Conservation (phyloP, 257 asterid genomes). For the Lavandula angustifolia region DNA sequence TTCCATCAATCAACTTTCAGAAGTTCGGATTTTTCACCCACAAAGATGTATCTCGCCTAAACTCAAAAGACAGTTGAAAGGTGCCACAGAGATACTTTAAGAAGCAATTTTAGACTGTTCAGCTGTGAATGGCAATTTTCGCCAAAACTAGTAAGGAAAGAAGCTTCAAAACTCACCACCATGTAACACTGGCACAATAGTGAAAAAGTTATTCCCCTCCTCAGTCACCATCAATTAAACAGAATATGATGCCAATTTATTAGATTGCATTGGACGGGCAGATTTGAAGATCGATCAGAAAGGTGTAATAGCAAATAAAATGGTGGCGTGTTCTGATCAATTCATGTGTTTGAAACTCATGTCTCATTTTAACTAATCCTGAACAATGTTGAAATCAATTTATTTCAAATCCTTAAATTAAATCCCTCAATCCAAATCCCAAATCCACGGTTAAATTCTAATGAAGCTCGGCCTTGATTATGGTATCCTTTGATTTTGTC, state of each 20-base stretch:
- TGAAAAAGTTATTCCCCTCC: not conserved
- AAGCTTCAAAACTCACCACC: not conserved
- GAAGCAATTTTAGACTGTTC: not conserved
- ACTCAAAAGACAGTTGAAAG: not conserved
- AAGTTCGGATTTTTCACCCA: not conserved
- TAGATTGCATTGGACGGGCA: not conserved
- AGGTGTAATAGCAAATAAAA: not conserved
- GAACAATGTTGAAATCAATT: not conserved
- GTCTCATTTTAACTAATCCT: too few relatives aligned
- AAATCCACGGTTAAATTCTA: too few relatives aligned
- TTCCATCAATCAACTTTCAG: not conserved
- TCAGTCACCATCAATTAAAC: not conserved
- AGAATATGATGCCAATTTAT: not conserved
- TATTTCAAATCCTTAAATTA: not conserved
- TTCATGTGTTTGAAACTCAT: not conserved
- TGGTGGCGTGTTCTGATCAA: not conserved
- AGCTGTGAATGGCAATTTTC: not conserved
- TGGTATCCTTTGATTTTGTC: not conserved
- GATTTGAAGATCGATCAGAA: not conserved
- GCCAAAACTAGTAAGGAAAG: not conserved
- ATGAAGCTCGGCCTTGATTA: slow-evolving; percentile 1
- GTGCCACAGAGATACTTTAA: not conserved
- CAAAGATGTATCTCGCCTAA: not conserved
- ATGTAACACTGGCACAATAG: not conserved
- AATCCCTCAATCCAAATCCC: not conserved